Percentiles rank a stretch among this genome's conserved stretches.
These are phyloP conservation scores for Pseudogymnoascus sp. DNA, from an alignment of 2,329 filamentous ascomycete species.

Conservation along the genomic window DNA sequence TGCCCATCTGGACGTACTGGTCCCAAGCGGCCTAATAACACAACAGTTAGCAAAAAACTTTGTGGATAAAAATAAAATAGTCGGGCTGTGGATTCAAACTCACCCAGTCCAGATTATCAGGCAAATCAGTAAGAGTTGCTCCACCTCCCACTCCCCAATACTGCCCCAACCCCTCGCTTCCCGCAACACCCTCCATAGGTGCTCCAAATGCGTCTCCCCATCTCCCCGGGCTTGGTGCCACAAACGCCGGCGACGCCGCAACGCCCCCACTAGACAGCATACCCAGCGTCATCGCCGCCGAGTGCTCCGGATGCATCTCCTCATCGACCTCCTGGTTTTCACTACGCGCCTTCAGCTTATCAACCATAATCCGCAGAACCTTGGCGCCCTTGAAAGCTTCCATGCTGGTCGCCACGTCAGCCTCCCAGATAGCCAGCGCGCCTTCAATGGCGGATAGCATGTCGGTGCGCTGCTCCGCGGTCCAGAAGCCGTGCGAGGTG, in stretches of 20 bases:
- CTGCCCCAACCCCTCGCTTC: no score
- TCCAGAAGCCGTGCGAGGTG: slow-evolving; percentile 42
- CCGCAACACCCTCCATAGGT: slow-evolving; percentile 24
- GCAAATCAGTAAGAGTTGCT: slow-evolving; percentile 43
- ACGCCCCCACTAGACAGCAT: slow-evolving; percentile 57
- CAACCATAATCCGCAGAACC: slow-evolving; percentile 75
- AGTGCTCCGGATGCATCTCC: slow-evolving; percentile 56
- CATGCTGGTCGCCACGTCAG: slow-evolving; percentile 67
- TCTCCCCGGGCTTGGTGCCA: slow-evolving; percentile 30
- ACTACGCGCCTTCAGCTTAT: slow-evolving; percentile 56
- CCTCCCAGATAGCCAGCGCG: slow-evolving; percentile 72
- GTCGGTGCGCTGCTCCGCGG: slow-evolving; percentile 53
- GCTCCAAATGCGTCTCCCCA: slow-evolving; percentile 22
- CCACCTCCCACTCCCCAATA: slow-evolving; percentile 25
- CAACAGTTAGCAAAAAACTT: no score
- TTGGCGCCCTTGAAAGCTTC: slow-evolving; percentile 83
- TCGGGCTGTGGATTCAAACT: no score
- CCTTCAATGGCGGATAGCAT: slow-evolving; percentile 71
- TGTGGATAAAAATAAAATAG: no score
- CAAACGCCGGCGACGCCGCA: slow-evolving; percentile 33
- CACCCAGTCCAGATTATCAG: slow-evolving; percentile 57
- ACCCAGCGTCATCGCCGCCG: slow-evolving; percentile 62
- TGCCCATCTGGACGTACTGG: slow-evolving; percentile 56
- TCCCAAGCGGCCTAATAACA: slow-evolving; percentile 69
- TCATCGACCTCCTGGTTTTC: slow-evolving; percentile 18